Conservation (phyloP, 441 rosid genomes). For the Rhodomyrtus psidioides region DNA sequence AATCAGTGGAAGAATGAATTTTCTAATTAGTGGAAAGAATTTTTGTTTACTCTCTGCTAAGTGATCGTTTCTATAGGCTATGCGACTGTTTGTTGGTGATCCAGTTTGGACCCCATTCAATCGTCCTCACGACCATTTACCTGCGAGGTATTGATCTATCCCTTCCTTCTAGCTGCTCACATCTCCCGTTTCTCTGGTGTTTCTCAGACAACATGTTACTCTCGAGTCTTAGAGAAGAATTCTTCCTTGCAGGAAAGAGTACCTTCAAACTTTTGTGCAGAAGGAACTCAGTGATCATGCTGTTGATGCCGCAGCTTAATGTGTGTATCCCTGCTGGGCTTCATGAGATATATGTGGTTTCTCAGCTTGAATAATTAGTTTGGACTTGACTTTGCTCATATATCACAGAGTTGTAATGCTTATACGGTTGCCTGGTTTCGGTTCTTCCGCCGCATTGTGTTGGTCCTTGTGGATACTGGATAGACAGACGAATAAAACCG, state of each 20-base stretch:
- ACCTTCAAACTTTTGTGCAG: conserved; percentile 40
- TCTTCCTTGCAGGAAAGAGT: conserved; percentile 54
- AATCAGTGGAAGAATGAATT: not conserved
- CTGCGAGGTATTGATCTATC: conserved; percentile 52
- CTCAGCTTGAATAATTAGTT: not conserved
- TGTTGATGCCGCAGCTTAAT: conserved; percentile 9
- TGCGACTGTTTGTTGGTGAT: conserved; percentile 91
- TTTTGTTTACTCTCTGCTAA: not conserved
- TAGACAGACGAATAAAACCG: not conserved
- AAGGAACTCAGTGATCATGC: conserved; percentile 3
- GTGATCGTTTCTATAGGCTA: conserved; percentile 36
- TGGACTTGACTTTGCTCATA: not conserved
- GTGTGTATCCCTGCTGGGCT: not conserved
- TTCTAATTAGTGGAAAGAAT: not conserved
- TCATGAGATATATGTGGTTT: not conserved
- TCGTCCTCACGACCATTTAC: conserved; percentile 90
- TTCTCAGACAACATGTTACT: not conserved
- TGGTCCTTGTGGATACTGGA: not conserved
- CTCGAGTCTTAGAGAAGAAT: not conserved
- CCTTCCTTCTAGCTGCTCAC: not conserved
- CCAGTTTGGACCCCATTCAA: conserved; percentile 94
- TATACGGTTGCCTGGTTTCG: not conserved
- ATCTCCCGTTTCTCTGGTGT: not conserved
- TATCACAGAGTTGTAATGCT: not conserved
- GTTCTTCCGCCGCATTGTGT: not conserved